phyloP scores from a whole-genome alignment of 2,329 filamentous ascomycete genomes.

The Cryphonectria japonica region DNA sequence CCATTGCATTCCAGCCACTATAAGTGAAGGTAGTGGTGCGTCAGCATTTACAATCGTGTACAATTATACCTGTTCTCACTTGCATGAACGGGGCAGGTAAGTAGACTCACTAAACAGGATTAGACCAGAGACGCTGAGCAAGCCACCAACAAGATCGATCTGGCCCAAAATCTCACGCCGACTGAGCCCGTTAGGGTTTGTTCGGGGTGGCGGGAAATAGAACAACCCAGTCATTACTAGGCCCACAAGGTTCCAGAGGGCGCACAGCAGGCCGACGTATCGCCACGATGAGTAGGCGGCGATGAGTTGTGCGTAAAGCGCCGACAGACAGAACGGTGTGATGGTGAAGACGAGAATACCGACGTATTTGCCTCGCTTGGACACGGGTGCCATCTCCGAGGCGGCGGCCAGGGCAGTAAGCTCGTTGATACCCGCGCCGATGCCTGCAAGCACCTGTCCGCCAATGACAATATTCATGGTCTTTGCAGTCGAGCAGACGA shows the following conservation, averaged over 20 bases:
- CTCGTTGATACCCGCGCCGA: conserved; percentile 70
- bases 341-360: conserved; percentile 64
- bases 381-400: conserved; percentile 68
- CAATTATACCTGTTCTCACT: too few species aligned
- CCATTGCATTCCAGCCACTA: conserved; percentile 50
- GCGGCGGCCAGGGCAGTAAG: conserved; percentile 70
- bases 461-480: conserved; percentile 66
- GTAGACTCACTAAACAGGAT: conserved; percentile 44
- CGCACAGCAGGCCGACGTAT: conserved; percentile 57
- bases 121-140: conserved; percentile 53
- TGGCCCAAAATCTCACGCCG: conserved; percentile 45
- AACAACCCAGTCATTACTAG: conserved; percentile 55
- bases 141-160: conserved; percentile 56
- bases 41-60: background rate
- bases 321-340: conserved; percentile 64
- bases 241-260: conserved; percentile 55
- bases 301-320: conserved; percentile 62
- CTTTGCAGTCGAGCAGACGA: conserved; percentile 60
- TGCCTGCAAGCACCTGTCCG: conserved; percentile 60
- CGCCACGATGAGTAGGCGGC: conserved; percentile 54
- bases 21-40: too few species aligned
- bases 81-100: background rate
- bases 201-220: conserved; percentile 56
- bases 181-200: conserved; percentile 44
- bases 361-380: conserved; percentile 67